Base-by-base conservation (phyloP, 1,139 yeast genomes). In the Saccharomyces pastorianus region DNA sequence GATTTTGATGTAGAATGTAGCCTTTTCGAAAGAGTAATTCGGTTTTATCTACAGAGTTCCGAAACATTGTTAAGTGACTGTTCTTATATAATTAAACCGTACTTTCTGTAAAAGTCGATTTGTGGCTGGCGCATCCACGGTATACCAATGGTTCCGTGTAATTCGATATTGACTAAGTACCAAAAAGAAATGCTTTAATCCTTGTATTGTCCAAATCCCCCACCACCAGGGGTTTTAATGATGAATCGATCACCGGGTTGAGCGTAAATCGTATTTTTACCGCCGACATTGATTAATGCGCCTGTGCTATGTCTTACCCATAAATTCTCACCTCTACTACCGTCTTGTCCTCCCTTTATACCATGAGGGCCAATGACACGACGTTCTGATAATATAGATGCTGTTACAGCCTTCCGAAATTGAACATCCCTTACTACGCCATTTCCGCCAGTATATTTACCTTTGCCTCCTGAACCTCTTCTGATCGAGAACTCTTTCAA, bases 351-450 rank as follows among this genome's bases (percentile, higher is more conserved):
- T 2, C 88, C 88, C 8, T 73, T 63, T 53, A 83, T 64, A 2
- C 89, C 89, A 58, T 79, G 80, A 0, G 89, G 89, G 3, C 79
- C 77, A 49, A 74, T 68, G 4, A 80, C 78, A 52, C 89, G 73
- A 58, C 89, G 73, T 63, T 84, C 88, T 49, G 84, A 79, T 49
- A 83, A 67, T 34, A 83, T 81, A 1, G 88, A 81, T 6, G 78
- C 83, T 56, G 77, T 79, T 20, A 82, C 77, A 2, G 80, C 77
- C 25, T 74, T 71, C 20, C 81, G 71, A 66, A 84, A 84, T 64
- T 82, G 84, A 51, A 83, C 76, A 56, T 82, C 86, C 51, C 88
- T 76, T 9, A 80, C 64, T 7, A 81, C 83, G 49, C 89, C 88
- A 59, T 80, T 75, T 20, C 89, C 89, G 29, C 89, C 88, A 2